Conservation (phyloP, 371 early-diverging fungal genomes). For the Blakeslea trispora region DNA sequence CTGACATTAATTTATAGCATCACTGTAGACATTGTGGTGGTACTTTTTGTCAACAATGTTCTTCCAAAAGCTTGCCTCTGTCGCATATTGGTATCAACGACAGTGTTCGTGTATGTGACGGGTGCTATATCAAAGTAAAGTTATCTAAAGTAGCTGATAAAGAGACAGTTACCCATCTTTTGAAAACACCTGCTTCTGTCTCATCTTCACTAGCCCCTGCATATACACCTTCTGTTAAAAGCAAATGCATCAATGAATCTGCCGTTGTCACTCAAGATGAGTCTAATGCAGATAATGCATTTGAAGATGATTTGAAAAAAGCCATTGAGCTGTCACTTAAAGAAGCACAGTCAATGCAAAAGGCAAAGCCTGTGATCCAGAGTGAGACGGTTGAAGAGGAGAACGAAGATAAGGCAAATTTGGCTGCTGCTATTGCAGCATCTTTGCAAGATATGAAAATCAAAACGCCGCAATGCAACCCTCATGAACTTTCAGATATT, state of each 20-base stretch:
- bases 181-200: slow-evolving; percentile 17
- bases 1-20: slow-evolving; percentile 52
- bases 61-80: slow-evolving; percentile 78
- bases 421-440: slow-evolving; percentile 85
- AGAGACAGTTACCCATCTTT: slow-evolving; percentile 15
- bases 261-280: slow-evolving; percentile 6
- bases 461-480: neutral
- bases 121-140: slow-evolving; percentile 76
- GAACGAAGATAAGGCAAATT: slow-evolving; percentile 78
- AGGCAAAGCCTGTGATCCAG: slow-evolving; percentile 4
- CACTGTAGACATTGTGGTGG: slow-evolving; percentile 96
- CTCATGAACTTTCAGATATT: slow-evolving; percentile 41
- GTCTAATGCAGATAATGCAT: slow-evolving; percentile 47
- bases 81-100: slow-evolving; percentile 87
- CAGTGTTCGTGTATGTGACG: slow-evolving; percentile 91
- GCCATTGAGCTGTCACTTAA: slow-evolving; percentile 88
- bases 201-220: slow-evolving; percentile 21
- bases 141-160: slow-evolving; percentile 37
- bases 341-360: slow-evolving; percentile 56
- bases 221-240: slow-evolving; percentile 18
- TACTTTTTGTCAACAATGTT: slow-evolving; percentile 90
- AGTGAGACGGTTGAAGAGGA: slow-evolving; percentile 3
- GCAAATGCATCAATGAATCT: neutral
- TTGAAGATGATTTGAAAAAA: slow-evolving; percentile 81
- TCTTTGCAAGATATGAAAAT: neutral